Conservation (phyloP, 371 early-diverging fungal genomes). For the Lichtheimia ramosa region DNA sequence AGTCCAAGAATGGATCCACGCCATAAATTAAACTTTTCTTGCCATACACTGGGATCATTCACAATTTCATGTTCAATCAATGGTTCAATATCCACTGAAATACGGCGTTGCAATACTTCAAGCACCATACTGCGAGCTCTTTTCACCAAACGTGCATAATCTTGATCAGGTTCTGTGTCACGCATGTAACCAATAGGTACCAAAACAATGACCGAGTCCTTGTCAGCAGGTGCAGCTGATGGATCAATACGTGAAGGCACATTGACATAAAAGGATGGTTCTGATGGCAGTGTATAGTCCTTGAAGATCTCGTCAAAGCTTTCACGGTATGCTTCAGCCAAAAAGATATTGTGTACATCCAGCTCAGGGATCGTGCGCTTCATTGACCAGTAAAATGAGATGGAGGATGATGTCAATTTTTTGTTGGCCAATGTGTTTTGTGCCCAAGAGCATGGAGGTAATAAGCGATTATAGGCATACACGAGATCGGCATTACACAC, state of each 20-base stretch:
- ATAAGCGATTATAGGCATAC: constrained; percentile 56
- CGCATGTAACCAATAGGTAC: constrained; percentile 60
- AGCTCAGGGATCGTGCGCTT: constrained; percentile 43
- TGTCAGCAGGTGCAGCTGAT: constrained; percentile 52
- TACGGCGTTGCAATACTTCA: constrained; percentile 33
- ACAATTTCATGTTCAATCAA: constrained; percentile 55
- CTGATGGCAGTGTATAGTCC: constrained; percentile 42
- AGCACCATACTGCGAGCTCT: constrained; percentile 54
- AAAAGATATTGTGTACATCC: constrained; percentile 64
- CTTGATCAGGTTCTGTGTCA: constrained; percentile 13
- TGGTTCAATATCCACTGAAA: constrained; percentile 26
- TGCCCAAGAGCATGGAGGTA: constrained; percentile 54
- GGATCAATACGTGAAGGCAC: constrained; percentile 62
- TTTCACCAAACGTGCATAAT: constrained; percentile 35
- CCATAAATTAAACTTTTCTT: constrained; percentile 61
- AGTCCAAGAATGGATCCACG: constrained; percentile 64
- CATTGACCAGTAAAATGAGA: constrained; percentile 67
- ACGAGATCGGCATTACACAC: constrained; percentile 67
- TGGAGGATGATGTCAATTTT: constrained; percentile 59
- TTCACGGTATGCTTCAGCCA: constrained; percentile 58
- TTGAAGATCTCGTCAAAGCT: constrained; percentile 65
- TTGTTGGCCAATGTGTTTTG: constrained; percentile 35
- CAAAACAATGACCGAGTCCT: constrained; percentile 57
- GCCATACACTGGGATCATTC: constrained; percentile 63
- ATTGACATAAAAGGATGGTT: constrained; percentile 65